Percentiles rank a stretch among this genome's conserved stretches.
Evolutionary conservation across 164 flowering plant species (phyloP).

Genomic region (Aristolochia contorta): DNA sequence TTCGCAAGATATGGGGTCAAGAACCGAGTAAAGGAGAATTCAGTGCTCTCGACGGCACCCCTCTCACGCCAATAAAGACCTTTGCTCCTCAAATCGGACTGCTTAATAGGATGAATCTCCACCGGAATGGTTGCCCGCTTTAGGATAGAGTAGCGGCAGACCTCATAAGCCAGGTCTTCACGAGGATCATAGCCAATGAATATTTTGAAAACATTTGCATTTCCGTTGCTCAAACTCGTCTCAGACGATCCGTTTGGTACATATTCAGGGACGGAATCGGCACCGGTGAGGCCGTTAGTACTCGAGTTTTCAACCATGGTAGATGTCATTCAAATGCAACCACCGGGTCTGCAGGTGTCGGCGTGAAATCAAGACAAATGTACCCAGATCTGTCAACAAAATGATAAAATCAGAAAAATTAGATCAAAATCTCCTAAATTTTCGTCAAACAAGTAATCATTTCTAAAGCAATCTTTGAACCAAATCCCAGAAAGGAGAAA

Average conservation of each 20-base stretch:
- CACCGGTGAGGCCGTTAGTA: not conserved
- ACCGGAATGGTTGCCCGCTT: constrained; percentile 70
- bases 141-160: constrained; percentile 63
- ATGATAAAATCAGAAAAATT: too few relatives aligned
- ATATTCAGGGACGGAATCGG: not conserved
- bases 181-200: constrained; percentile 88
- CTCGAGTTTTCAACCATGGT: constrained; percentile 1
- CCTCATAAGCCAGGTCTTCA: constrained; percentile 78
- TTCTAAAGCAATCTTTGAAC: too few relatives aligned
- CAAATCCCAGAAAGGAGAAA: too few relatives aligned
- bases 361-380: too few relatives aligned
- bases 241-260: not conserved
- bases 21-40: constrained; percentile 79
- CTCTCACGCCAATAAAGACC: constrained; percentile 80
- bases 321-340: not conserved
- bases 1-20: constrained; percentile 69
- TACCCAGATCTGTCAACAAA: too few relatives aligned
- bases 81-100: constrained; percentile 52
- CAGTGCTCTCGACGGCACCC: constrained; percentile 78
- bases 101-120: constrained; percentile 64
- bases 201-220: constrained; percentile 48
- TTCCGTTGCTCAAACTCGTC: constrained; percentile 17
- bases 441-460: too few relatives aligned
- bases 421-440: too few relatives aligned
- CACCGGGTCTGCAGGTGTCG: too few relatives aligned